Evolutionary conservation across 2,329 filamentous ascomycete species (phyloP), one percentile per base, ranked within the genome.

Genomic region (Arthrocladium fulminans): DNA sequence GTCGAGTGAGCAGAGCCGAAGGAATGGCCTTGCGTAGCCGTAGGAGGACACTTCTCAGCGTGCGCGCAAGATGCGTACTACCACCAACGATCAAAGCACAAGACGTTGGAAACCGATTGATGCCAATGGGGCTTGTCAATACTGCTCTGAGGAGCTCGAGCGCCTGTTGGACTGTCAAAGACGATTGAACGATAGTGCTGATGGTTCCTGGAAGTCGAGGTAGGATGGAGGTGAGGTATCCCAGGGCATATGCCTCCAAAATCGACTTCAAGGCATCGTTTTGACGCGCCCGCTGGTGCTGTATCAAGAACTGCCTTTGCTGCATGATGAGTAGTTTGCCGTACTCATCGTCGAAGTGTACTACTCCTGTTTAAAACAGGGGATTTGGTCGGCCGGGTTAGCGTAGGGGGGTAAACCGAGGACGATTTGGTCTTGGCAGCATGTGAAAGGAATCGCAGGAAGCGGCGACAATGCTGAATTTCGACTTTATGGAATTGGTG

Each of bases 21-120:
- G 19, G 30, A 4, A 23, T 40, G 27, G 9, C 13, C 23, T 38
- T 15, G 4, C 19, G 37, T 32, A 64, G 44, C 44, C 53, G 58
- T 43, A 57, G 51, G 50, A 65, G 49, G 59, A 53, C 34, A 49
- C 54, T 53, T 59, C 51, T 49, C 60, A 57, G 15, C 63, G 50
- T 17, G 60, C 46, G 48, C 15, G 69, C 67, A 17, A 76, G 58
- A 43, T 73, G 48, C 13, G 72, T 75, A 45, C 74, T 75, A 19
- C 74, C 73, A 32, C 71, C 75, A 15, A 76, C 65, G 13, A 77
- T 62, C 20, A 69, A 55, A 37, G 68, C 76, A 58, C 74, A 77
- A 25, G 57, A 52, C 15, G 56, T 54, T 12, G 57, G 57, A 45
- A 59, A 57, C n/a, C 57, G 56, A 35, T 59, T 58, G 45, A 57